A percentile compares a stretch with the other conserved stretches of the same genome.
Evolutionary conservation across 78 protist genomes (phyloP).

Genomic region (Thecamonas trahens): DNA sequence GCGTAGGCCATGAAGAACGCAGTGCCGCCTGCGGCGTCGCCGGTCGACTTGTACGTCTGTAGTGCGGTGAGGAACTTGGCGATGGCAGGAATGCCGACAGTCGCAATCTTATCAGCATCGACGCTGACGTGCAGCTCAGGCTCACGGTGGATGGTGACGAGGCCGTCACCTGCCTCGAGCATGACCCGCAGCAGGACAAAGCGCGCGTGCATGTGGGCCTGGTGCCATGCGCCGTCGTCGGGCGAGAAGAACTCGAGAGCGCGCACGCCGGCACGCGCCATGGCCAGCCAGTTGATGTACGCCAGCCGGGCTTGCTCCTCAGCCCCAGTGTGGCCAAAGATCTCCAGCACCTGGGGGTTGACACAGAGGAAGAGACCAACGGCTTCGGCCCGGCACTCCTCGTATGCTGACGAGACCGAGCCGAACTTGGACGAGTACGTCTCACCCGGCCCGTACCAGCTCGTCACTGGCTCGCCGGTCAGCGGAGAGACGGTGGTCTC

Average conservation of each 20-base stretch:
- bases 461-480: conserved; percentile 29
- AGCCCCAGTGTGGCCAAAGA: conserved; percentile 37
- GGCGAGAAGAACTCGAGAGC: conserved; percentile 70
- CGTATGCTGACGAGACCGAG: conserved; percentile 15
- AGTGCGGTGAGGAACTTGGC: conserved; percentile 27
- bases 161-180: conserved; percentile 37
- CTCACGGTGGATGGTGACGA: conserved; percentile 15
- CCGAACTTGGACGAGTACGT: conserved; percentile 51
- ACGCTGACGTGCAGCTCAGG: conserved; percentile 22
- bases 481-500: conserved; percentile 27
- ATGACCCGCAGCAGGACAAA: conserved; percentile 49
- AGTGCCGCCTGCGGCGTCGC: neutral
- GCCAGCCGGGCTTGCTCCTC: conserved; percentile 22
- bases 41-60: conserved; percentile 26
- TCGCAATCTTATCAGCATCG: conserved; percentile 43
- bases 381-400: conserved; percentile 77
- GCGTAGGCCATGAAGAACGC: neutral
- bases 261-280: conserved; percentile 67
- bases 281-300: conserved; percentile 68
- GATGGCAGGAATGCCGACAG: conserved; percentile 45
- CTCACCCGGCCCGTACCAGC: conserved; percentile 49
- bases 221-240: conserved; percentile 21
- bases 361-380: conserved; percentile 42
- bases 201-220: conserved; percentile 77
- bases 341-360: conserved; percentile 22